Evolutionary conservation across 116 monocot species (phyloP).

Genomic region (Zostera marina): DNA sequence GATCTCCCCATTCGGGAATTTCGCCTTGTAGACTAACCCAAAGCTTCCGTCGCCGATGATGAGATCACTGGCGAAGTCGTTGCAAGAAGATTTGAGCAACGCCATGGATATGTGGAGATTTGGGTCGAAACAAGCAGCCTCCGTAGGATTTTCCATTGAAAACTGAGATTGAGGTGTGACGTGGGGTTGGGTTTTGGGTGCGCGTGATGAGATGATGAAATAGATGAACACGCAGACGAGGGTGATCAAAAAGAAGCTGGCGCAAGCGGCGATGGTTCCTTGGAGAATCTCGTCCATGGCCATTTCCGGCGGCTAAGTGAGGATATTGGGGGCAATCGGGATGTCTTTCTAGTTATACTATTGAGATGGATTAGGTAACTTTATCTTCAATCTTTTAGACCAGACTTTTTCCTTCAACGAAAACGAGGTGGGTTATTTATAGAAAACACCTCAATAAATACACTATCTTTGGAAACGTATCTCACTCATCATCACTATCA

Average conservation of each 20-base stretch:
- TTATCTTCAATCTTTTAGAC: too few relatives aligned
- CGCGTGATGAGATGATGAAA: background rate
- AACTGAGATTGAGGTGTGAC: background rate
- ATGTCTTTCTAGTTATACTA: background rate
- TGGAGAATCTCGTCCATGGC: constrained; percentile 9
- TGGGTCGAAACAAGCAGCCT: constrained; percentile 20
- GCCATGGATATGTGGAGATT: constrained; percentile 7
- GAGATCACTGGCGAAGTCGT: constrained; percentile 35
- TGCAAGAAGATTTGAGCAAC: constrained; percentile 29
- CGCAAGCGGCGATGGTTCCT: constrained; percentile 20
- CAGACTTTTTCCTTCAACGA: too few relatives aligned
- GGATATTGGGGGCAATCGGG: background rate
- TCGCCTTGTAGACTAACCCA: constrained; percentile 35
- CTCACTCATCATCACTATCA: too few relatives aligned
- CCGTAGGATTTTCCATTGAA: background rate
- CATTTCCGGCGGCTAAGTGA: background rate
- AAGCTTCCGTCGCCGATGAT: constrained; percentile 72
- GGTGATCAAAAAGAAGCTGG: constrained; percentile 23
- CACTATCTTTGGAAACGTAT: too few relatives aligned
- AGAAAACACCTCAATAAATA: too few relatives aligned
- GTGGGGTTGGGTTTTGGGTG: background rate
- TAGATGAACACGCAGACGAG: constrained; percentile 12
- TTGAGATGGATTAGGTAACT: too few relatives aligned
- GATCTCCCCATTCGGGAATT: constrained; percentile 12
- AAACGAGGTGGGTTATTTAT: too few relatives aligned